Base-by-base conservation (phyloP, 495 filamentous ascomycete species). In the Penicillium herquei region DNA sequence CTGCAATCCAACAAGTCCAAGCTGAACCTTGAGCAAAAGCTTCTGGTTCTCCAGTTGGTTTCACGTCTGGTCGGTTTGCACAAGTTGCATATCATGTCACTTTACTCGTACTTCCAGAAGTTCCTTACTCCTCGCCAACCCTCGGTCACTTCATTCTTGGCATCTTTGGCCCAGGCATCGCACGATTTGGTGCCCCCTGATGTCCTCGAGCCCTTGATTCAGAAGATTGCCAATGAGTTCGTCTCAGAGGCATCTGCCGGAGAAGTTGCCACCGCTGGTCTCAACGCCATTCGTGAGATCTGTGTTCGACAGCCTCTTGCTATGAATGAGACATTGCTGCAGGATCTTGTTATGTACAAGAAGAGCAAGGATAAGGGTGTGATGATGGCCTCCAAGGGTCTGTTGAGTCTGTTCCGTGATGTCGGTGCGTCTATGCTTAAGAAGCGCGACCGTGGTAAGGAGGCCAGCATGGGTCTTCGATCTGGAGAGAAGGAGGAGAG, bases 331-430 rank as follows among this genome's bases (percentile, higher is more conserved):
- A 96, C 93, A 0, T 78, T 98, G 11, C 77, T 99, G n/a, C 94
- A 98, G 69, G 94, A 98, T 76, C 73, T 99, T 34, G 91, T 97
- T 12, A 85, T 92, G 83, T 99, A 99, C 72, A 83, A 91, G 54
- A 96, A 93, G 74, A 94, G 89, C 67, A 98, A 98, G 65, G 95
- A 99, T 66, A 98, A 98, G 73, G 92, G 92, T 55, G 90, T 95
- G 11, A 88, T 95, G 80, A 98, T 99, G 93, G 95, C 93, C 13
- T 91, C 92, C 11, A 89, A 92, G 64, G 92, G 92, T 52, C 75
- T 99, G 12, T 82, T 98, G 47, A 87, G 88, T 58, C 80, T 99
- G 2, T 99, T 92, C 71, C 81, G 95, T 51, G 92, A 98, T 63
- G 84, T 96, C 21, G 91, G 87, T 30, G 88, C 95, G 0, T 87